A percentile compares a stretch with the other conserved stretches of the same genome.
Conservation (phyloP, 2,329 filamentous ascomycete species). For the Chaetomium sp. region DNA sequence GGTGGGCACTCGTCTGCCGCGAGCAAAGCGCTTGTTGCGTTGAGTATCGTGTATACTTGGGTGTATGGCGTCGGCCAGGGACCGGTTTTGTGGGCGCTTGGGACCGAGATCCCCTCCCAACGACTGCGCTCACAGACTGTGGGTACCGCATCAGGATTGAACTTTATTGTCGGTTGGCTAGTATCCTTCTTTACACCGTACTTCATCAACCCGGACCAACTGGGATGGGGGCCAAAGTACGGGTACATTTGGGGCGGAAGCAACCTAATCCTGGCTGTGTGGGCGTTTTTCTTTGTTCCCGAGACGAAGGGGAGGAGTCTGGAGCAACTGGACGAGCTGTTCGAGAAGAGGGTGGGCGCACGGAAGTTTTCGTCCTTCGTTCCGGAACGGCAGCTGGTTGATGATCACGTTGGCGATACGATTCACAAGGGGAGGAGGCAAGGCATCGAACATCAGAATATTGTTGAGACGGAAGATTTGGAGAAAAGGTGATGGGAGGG, state of each 20-base stretch:
- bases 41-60: constrained; percentile 36
- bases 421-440: background rate
- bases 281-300: constrained; percentile 57
- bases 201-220: constrained; percentile 36
- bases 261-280: constrained; percentile 38
- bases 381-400: constrained; percentile 30
- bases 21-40: constrained; percentile 32
- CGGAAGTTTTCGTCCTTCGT: constrained; percentile 29
- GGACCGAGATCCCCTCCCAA: constrained; percentile 35
- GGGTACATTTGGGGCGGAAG: constrained; percentile 35
- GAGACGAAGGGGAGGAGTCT: constrained; percentile 59
- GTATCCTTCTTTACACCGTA: constrained; percentile 36
- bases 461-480: constrained; percentile 16
- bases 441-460: background rate
- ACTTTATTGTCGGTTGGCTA: constrained; percentile 32
- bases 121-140: constrained; percentile 34
- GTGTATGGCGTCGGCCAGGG: constrained; percentile 35
- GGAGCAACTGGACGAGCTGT: constrained; percentile 55
- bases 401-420: constrained; percentile 11
- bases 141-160: constrained; percentile 31
- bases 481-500: constrained; percentile 17
- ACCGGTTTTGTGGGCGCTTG: constrained; percentile 33
- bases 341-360: constrained; percentile 33
- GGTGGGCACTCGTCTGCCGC: constrained; percentile 17
- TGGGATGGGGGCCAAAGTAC: constrained; percentile 35